Conservation (phyloP, 75 land plant species). For the Pinus tabuliformis region DNA sequence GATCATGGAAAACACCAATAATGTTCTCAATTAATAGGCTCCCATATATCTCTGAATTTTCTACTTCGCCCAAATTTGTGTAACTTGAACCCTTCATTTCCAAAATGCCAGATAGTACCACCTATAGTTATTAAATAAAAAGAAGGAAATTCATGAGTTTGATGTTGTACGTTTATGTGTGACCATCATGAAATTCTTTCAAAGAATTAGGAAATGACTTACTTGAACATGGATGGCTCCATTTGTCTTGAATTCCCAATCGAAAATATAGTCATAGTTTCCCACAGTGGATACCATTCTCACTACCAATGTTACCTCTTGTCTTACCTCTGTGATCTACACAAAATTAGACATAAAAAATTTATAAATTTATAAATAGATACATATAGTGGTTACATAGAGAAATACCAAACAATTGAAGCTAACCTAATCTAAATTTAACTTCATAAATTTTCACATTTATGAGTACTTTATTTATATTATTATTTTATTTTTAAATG, state of each 20-base stretch:
- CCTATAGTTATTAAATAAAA: constrained; percentile 17
- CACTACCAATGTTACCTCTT: constrained; percentile 50
- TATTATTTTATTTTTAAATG: no score
- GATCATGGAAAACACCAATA: constrained; percentile 58
- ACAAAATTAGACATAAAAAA: background rate
- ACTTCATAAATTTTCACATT: no score
- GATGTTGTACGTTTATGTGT: background rate
- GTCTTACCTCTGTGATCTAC: constrained; percentile 34
- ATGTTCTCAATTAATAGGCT: constrained; percentile 49
- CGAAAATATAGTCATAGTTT: constrained; percentile 56
- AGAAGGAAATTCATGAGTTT: background rate
- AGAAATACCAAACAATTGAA: no score
- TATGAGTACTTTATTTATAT: no score
- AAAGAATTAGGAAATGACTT: background rate
- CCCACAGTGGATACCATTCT: constrained; percentile 45
- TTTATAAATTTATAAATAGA: no score
- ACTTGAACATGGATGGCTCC: constrained; percentile 26
- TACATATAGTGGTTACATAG: no score
- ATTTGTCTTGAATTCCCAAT: constrained; percentile 50
- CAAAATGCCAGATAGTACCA: constrained; percentile 45
- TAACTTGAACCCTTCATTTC: constrained; percentile 31
- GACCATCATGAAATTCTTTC: background rate
- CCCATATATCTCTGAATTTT: constrained; percentile 18
- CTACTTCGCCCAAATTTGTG: constrained; percentile 24
- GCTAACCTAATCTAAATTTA: no score